Conservation (phyloP, 495 filamentous ascomycete genomes). For the Copromyces sp. region DNA sequence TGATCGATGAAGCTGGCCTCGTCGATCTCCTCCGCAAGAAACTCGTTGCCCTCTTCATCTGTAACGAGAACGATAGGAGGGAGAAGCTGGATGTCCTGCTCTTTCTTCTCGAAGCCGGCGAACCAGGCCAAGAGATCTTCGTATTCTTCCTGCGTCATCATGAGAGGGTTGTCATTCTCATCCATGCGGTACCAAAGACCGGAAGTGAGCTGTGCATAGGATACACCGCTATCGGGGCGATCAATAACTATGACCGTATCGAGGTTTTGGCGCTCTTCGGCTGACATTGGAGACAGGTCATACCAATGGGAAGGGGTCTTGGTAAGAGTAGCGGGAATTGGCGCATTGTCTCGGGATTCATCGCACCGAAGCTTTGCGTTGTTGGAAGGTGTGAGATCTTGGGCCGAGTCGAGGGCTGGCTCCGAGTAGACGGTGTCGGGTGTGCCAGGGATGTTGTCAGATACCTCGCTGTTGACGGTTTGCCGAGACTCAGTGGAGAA, state of each 20-base stretch:
- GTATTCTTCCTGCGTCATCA: neutral
- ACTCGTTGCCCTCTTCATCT: neutral
- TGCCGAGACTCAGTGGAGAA: neutral
- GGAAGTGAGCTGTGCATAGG: neutral
- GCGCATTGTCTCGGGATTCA: too few relatives aligned
- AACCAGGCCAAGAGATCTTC: neutral
- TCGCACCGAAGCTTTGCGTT: neutral
- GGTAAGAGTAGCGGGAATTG: too few relatives aligned
- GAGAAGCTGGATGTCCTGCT: neutral
- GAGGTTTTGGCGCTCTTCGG: neutral
- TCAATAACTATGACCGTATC: neutral
- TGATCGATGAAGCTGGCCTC: neutral
- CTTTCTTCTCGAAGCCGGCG: neutral
- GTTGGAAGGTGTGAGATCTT: neutral
- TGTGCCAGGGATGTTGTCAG: neutral
- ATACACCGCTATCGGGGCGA: neutral
- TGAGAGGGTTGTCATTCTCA: neutral
- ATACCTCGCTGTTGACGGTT: neutral
- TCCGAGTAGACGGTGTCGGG: neutral
- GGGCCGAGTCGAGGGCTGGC: too few relatives aligned
- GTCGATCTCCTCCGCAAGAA: neutral
- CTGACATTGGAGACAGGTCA: too few relatives aligned
- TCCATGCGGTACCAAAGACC: neutral
- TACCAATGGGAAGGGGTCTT: neutral
- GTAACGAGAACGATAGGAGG: neutral